Evolutionary conservation across 768 basidiomycete genomes (phyloP).

Genomic region (Kwoniella bestiolae): DNA sequence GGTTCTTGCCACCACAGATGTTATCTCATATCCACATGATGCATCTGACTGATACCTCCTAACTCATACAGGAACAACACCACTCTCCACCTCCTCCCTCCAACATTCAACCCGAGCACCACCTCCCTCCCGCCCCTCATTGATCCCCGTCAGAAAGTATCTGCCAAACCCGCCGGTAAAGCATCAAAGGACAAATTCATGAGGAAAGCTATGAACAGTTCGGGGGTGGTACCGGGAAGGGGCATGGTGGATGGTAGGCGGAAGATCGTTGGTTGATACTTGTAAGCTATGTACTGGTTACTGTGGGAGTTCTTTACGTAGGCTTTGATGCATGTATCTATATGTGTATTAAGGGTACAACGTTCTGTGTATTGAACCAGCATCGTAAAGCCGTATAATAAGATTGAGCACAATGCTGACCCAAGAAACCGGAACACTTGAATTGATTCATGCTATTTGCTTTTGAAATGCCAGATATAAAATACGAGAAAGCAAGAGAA

Average conservation of each 20-base stretch:
- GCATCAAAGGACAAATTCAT: conserved; percentile 22
- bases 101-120: conserved; percentile 4
- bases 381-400: too few species aligned
- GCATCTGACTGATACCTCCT: not conserved
- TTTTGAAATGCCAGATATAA: too few species aligned
- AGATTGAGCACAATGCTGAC: too few species aligned
- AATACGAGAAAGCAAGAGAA: too few species aligned
- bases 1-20: not conserved
- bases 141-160: not conserved
- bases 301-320: too few species aligned
- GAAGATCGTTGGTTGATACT: conserved; percentile 11
- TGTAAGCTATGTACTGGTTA: too few species aligned
- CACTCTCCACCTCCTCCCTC: conserved; percentile 15
- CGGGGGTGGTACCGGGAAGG: conserved; percentile 27
- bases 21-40: not conserved
- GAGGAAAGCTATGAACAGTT: conserved; percentile 27
- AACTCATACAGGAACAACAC: conserved; percentile 11
- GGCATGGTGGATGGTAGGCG: conserved; percentile 22
- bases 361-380: too few species aligned
- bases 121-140: conserved; percentile 28
- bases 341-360: too few species aligned
- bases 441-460: too few species aligned
- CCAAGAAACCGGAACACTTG: too few species aligned
- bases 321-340: too few species aligned
- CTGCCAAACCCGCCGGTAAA: conserved; percentile 11